A percentile compares a stretch with the other conserved stretches of the same genome.
Evolutionary conservation across 768 basidiomycete genomes (phyloP).

Genomic region (Amanita pallidorosea): DNA sequence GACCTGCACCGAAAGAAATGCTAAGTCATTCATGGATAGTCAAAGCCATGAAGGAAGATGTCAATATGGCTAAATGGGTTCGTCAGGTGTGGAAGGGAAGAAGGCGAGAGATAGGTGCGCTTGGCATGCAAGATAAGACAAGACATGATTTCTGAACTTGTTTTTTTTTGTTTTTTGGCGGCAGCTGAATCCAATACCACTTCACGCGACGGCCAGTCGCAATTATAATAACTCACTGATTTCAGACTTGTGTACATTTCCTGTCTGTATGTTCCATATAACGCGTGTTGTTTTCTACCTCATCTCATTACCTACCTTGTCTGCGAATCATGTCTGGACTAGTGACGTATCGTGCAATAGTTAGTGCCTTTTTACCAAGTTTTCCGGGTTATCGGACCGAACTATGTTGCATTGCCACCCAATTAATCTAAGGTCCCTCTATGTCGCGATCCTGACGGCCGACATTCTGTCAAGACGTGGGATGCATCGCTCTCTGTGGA

Average conservation of each 20-base stretch:
- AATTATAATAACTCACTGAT: neutral
- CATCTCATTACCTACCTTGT: neutral
- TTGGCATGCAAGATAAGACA: neutral
- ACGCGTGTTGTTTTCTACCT: neutral
- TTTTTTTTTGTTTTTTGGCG: no score
- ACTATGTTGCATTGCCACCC: neutral
- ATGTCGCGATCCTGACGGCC: no score
- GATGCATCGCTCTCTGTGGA: neutral
- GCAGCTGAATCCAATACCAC: neutral
- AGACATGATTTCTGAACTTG: neutral
- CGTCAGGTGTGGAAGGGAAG: constrained; percentile 61
- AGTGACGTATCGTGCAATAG: neutral
- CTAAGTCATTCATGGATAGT: constrained; percentile 78
- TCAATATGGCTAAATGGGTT: constrained; percentile 86
- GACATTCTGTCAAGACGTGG: neutral
- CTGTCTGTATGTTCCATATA: constrained; percentile 4
- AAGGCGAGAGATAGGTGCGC: constrained; percentile 35
- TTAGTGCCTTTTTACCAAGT: neutral
- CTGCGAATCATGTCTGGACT: neutral
- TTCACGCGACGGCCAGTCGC: neutral
- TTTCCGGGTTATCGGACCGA: neutral
- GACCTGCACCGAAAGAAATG: constrained; percentile 80
- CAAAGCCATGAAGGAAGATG: constrained; percentile 66
- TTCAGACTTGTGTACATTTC: neutral
- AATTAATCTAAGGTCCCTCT: neutral